Conservation (phyloP, 345 rosid species). For the Brassica carinata region DNA sequence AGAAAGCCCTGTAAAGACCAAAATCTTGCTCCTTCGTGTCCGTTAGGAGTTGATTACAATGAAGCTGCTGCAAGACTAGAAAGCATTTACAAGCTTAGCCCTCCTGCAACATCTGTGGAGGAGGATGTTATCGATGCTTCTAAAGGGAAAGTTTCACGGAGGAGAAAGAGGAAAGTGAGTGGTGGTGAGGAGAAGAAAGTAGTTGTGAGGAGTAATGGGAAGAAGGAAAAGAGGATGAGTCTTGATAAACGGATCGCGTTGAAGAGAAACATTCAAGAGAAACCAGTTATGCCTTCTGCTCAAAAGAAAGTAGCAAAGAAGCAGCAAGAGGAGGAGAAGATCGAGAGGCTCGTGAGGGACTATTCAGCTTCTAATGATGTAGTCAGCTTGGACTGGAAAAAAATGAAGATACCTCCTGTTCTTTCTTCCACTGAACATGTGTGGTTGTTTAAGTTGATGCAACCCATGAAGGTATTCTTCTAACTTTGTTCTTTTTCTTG, state of each 20-base stretch:
- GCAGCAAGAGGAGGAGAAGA: constrained; percentile 60
- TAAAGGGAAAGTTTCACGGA: constrained; percentile 38
- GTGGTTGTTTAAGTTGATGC: constrained; percentile 94
- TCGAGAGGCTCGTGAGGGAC: constrained; percentile 69
- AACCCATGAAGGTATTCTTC: constrained; percentile 78
- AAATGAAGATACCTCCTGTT: constrained; percentile 95
- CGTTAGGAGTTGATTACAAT: constrained; percentile 59
- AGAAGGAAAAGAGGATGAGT: constrained; percentile 60
- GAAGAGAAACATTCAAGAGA: constrained; percentile 50
- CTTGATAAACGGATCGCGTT: constrained; percentile 67
- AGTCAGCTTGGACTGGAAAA: constrained; percentile 89
- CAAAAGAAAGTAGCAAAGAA: constrained; percentile 32
- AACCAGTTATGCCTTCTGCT: constrained; percentile 6
- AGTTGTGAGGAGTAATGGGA: constrained; percentile 53
- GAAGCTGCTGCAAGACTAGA: constrained; percentile 95
- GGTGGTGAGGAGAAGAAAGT: constrained; percentile 41
- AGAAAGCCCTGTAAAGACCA: constrained; percentile 47
- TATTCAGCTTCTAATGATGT: constrained; percentile 74
- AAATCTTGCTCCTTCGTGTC: constrained; percentile 41
- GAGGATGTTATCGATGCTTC: constrained; percentile 40
- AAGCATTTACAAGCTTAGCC: constrained; percentile 71
- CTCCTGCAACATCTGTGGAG: constrained; percentile 49
- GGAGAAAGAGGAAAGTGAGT: constrained; percentile 51
- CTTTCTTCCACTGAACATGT: constrained; percentile 72
- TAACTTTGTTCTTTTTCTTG: neutral